These are phyloP conservation scores for Microstegium vimineum DNA, from an alignment of 176 grass and related monocot species.

Conservation along the genomic window DNA sequence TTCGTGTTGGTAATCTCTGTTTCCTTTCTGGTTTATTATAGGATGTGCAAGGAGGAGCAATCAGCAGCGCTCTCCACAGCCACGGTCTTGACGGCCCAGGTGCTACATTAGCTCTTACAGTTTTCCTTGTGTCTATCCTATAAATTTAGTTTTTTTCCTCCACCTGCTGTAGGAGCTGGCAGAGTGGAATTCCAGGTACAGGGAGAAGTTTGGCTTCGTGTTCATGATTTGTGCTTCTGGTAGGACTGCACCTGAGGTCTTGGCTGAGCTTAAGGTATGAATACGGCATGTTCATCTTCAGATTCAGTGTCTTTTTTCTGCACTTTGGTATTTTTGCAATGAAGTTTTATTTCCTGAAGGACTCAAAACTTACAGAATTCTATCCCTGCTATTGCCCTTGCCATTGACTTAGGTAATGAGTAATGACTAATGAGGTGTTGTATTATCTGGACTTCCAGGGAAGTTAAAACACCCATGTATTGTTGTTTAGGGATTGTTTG, in stretches of 20 bases:
- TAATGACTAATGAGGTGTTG: neutral
- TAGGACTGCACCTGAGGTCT: conserved; percentile 64
- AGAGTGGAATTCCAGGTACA: conserved; percentile 71
- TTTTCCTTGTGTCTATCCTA: neutral
- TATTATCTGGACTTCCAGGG: neutral
- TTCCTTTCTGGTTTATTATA: conserved; percentile 4
- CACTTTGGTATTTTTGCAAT: neutral
- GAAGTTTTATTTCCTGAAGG: neutral
- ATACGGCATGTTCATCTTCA: neutral
- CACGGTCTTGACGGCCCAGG: conserved; percentile 54
- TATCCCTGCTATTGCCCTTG: neutral
- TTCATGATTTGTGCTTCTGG: conserved; percentile 84
- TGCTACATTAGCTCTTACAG: neutral
- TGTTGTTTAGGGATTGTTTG: neutral
- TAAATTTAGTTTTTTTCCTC: neutral
- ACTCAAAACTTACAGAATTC: neutral
- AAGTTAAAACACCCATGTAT: neutral
- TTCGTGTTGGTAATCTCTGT: neutral
- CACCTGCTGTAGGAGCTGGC: conserved; percentile 55
- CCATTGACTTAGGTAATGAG: neutral
- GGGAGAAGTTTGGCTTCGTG: conserved; percentile 72
- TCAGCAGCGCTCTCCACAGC: conserved; percentile 57
- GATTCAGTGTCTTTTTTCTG: neutral
- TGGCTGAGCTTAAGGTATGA: conserved; percentile 88
- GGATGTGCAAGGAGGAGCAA: conserved; percentile 93